Base-by-base conservation (phyloP, 495 filamentous ascomycete species). In the Bathelium albidoporum region DNA sequence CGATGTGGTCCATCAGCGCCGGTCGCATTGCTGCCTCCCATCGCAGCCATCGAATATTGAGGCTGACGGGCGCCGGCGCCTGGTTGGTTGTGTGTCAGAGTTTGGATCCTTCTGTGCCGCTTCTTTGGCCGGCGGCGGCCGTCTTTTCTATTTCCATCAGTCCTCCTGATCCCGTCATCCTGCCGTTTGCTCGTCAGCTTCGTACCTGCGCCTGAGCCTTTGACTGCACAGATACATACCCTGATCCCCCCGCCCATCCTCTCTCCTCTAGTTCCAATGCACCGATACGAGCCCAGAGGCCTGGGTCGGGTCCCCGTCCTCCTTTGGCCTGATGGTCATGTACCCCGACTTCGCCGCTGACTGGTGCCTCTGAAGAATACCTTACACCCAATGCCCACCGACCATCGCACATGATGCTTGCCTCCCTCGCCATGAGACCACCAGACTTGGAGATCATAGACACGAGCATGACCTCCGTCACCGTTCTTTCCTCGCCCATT, bases 401-500 rank as follows among this genome's bases (percentile, higher is more conserved):
- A 9, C 9, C 20, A 24, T 36, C 52, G 34, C 62, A 63, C 53
- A 67, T 62, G 64, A 69, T 69, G 67, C 61, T 69, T 29, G 64
- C 61, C 36, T 29, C 32, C 60, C 20, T 45, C 39, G 41, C 61
- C 64, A 32, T 52, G 67, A 72, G 62, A 63, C 68, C 62, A 66
- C 70, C 70, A 70, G 65, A 65, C 69, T 52, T 62, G 64, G 44
- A 67, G 44, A 52, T 70, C 62, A 69, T 29, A n/a, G 52, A 45
- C 32, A 53, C 58, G 43, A 72, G 69, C 60, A 72, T 68, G 59
- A 69, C 72, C 68, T 70, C 73, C 22, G 66, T 76, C 32, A 64
- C 74, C 60, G 68, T 76, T 59, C 62, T 74, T 63, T 65, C 74
- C 32, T 72, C 71, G 16, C 64, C 66, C 22, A 67, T 74, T 36